These are phyloP conservation scores for Xylaria flabelliformis DNA, from an alignment of 495 filamentous ascomycete genomes.

Conservation along the genomic window DNA sequence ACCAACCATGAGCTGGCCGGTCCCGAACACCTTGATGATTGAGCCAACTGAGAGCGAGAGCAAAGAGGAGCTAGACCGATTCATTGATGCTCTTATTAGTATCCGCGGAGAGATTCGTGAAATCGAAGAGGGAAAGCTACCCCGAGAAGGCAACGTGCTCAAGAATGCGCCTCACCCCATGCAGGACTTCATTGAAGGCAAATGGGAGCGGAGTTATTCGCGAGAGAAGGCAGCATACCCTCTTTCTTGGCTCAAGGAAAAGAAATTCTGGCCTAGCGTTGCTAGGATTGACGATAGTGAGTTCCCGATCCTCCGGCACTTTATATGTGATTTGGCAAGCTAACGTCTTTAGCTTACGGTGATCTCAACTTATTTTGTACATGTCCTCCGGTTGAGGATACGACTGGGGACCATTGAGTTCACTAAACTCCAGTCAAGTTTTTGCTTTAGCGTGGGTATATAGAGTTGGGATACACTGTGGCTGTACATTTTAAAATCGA, in stretches of 20 bases:
- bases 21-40: slow-evolving; percentile 97
- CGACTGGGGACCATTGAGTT: slow-evolving; percentile 41
- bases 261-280: slow-evolving; percentile 98
- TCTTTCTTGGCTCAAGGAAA: slow-evolving; percentile 82
- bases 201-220: slow-evolving; percentile 82
- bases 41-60: slow-evolving; percentile 96
- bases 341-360: slow-evolving; percentile 69
- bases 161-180: slow-evolving; percentile 92
- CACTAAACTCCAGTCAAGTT: neutral
- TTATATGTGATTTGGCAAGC: slow-evolving; percentile 41
- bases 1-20: slow-evolving; percentile 98
- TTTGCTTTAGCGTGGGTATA: slow-evolving; percentile 11
- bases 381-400: slow-evolving; percentile 82
- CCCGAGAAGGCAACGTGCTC: slow-evolving; percentile 84
- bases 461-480: neutral
- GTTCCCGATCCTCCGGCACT: slow-evolving; percentile 35
- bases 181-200: slow-evolving; percentile 71
- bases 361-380: slow-evolving; percentile 96
- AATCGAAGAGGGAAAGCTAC: slow-evolving; percentile 80
- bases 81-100: slow-evolving; percentile 88
- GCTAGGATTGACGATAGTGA: slow-evolving; percentile 89
- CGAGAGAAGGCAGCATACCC: slow-evolving; percentile 90
- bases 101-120: slow-evolving; percentile 88
- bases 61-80: slow-evolving; percentile 92
- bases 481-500: slow-evolving; percentile 14